Evolutionary conservation across 495 filamentous ascomycete genomes (phyloP).

Genomic region (Achaetomiella virescens): DNA sequence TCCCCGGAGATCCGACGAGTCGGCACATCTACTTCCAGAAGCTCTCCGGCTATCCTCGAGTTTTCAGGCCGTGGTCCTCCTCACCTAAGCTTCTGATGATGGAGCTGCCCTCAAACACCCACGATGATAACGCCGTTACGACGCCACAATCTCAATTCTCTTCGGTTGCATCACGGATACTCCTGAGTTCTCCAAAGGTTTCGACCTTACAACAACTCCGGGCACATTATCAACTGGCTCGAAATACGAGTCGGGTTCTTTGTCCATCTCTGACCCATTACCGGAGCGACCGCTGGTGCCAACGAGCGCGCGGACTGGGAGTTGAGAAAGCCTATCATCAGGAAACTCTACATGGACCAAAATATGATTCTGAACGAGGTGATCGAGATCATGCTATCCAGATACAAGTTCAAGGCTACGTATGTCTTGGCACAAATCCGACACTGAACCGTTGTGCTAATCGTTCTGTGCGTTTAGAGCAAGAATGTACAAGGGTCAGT

Average conservation of each 20-base stretch:
- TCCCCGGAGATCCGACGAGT: not conserved
- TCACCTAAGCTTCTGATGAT: not conserved
- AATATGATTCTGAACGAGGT: slow-evolving; percentile 34
- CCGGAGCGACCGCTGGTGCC: slow-evolving; percentile 26
- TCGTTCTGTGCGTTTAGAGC: slow-evolving; percentile 10
- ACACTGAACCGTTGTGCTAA: not conserved
- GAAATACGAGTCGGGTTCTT: not conserved
- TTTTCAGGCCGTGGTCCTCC: not conserved
- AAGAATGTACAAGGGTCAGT: slow-evolving; percentile 35
- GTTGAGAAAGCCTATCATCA: slow-evolving; percentile 25
- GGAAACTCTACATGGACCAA: slow-evolving; percentile 28
- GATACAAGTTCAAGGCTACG: slow-evolving; percentile 34
- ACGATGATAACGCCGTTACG: not conserved
- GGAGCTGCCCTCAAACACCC: not conserved
- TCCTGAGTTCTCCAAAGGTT: not conserved
- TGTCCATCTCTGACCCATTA: not conserved
- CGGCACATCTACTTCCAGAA: not conserved
- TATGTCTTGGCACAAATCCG: slow-evolving; percentile 5
- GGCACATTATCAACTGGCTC: not conserved
- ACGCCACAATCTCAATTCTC: too few relatives aligned
- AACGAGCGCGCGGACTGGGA: slow-evolving; percentile 31
- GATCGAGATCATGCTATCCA: slow-evolving; percentile 26
- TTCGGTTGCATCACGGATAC: too few relatives aligned
- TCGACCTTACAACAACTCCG: not conserved
- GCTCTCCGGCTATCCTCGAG: not conserved